Evolutionary conservation across 441 rosid species (phyloP), one percentile per base, ranked within the genome.

Genomic region (Cnidoscolus chayamansa): DNA sequence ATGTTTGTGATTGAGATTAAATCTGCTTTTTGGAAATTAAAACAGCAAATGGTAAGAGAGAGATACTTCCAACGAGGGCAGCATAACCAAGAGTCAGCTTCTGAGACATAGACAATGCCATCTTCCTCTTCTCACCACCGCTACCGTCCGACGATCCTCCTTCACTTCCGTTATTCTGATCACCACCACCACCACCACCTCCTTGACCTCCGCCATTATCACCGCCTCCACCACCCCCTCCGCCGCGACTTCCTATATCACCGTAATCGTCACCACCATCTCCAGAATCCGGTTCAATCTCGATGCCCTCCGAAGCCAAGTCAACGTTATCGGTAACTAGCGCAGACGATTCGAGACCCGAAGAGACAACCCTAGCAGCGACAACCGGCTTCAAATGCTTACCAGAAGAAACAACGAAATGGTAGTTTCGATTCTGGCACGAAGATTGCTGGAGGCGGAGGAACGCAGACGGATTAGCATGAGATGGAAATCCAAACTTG

Each of bases 11-110:
- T 40, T 40, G 7, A 40, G 45, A 40, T 5, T 5, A 40, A 40
- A 40, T 7, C 6, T 0, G 7, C 0, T 40, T 40, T 40, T 40
- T 40, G 45, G 45, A 40, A 40, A 11, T 5, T 40, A 5, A 0
- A 49, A 13, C 48, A 58, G 19, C 73, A 65, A 25, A 11, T 54
- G 3, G 20, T 53, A 13, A 51, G 32, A 63, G 32, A 78, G 20
- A 76, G 50, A 53, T 78, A 91, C 97, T 83, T 88, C 93, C 96
- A 35, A 94, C 88, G 17, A 94, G 87, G 25, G 83, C 85, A 69
- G 94, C 96, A 65, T 89, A 94, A 50, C 82, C 95, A 63, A 94
- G 85, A 75, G 96, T 93, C 68, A 90, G 48, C 77, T 90, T 91
- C 86, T 93, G 97, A 16, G 98, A 93, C 96, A 86, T 83, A 11